These are phyloP conservation scores for Venturia pyrina DNA, from an alignment of 2,329 filamentous ascomycete genomes.

Conservation along the genomic window DNA sequence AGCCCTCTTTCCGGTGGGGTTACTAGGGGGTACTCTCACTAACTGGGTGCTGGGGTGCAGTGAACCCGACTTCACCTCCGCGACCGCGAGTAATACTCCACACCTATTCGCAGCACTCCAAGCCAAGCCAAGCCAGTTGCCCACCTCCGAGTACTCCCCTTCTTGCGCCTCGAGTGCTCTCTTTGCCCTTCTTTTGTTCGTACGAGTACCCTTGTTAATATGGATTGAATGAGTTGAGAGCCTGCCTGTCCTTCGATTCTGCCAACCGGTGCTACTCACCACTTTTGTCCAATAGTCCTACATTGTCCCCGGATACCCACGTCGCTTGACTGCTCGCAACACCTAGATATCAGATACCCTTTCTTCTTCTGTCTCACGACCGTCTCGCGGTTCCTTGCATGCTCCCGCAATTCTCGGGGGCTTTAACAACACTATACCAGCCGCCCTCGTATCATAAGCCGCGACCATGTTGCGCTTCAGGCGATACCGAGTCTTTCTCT, in stretches of 20 bases:
- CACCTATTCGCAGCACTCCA: too few relatives aligned
- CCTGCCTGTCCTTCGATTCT: not conserved
- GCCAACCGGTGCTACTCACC: not conserved
- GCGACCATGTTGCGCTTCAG: conserved; percentile 46
- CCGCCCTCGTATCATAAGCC: not conserved
- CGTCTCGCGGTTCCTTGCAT: not conserved
- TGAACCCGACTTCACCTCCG: too few relatives aligned
- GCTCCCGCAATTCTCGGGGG: not conserved
- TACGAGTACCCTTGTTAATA: not conserved
- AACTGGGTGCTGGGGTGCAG: too few relatives aligned
- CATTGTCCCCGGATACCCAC: not conserved
- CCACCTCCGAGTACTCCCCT: too few relatives aligned
- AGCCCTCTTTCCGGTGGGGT: not conserved
- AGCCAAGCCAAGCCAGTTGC: too few relatives aligned
- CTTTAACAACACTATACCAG: too few relatives aligned
- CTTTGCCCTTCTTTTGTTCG: not conserved
- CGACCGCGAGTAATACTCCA: too few relatives aligned
- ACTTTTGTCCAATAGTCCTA: not conserved
- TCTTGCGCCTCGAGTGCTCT: not conserved
- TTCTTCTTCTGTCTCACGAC: not conserved
- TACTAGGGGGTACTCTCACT: too few relatives aligned
- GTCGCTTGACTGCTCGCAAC: not conserved
- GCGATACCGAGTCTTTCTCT: conserved; percentile 51
- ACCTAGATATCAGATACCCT: not conserved
- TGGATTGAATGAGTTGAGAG: not conserved